These are phyloP conservation scores for Aspergillus tubingensis DNA, from an alignment of 2,329 filamentous ascomycete genomes.

Conservation along the genomic window DNA sequence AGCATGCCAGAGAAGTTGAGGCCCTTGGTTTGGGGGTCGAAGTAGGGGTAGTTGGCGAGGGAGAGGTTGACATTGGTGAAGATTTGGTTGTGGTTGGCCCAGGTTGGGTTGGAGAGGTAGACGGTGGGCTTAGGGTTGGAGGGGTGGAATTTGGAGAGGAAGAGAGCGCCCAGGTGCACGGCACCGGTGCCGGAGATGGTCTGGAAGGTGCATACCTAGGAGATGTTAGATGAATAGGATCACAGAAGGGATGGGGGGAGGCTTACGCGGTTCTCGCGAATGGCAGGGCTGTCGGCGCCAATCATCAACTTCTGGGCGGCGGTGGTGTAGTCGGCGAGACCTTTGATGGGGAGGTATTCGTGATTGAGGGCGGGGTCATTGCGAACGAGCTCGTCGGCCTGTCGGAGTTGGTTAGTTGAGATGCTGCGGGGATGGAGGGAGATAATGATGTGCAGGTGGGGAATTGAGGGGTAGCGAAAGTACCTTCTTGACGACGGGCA, in stretches of 20 bases:
- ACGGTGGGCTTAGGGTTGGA: constrained; percentile 64
- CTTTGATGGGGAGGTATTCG: constrained; percentile 96
- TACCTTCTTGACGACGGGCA: constrained; percentile 96
- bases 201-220: constrained; percentile 72
- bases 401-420: constrained; percentile 13
- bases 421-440: constrained; percentile 3
- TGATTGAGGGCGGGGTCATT: constrained; percentile 91
- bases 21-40: constrained; percentile 81
- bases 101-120: constrained; percentile 93
- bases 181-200: constrained; percentile 97
- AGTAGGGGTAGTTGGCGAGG: constrained; percentile 89
- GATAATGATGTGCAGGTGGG: not conserved
- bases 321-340: constrained; percentile 78
- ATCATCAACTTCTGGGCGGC: constrained; percentile 91
- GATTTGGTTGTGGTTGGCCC: constrained; percentile 99
- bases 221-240: not conserved
- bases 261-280: constrained; percentile 75
- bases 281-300: constrained; percentile 74
- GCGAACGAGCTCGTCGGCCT: constrained; percentile 90
- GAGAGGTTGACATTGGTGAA: constrained; percentile 84
- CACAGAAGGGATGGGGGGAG: not conserved
- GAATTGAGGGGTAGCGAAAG: not conserved
- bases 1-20: constrained; percentile 93
- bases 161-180: constrained; percentile 87
- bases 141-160: constrained; percentile 88